Percentiles rank a stretch among this genome's conserved stretches.
These are phyloP conservation scores for Citrus inodora DNA, from an alignment of 345 rosid genomes.

Conservation along the genomic window DNA sequence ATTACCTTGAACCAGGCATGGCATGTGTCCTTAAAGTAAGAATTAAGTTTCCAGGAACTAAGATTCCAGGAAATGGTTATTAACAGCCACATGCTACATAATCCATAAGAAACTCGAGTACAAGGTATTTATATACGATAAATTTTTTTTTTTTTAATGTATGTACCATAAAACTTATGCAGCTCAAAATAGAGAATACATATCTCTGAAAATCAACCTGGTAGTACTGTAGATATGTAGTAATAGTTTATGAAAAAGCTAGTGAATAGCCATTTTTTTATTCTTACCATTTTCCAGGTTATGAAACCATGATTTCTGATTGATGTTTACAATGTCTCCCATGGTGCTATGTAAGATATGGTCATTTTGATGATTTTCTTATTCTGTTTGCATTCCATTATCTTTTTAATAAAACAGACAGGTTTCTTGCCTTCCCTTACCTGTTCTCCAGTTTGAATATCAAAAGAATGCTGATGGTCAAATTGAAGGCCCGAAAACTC, in stretches of 20 bases:
- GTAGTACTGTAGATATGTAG: not conserved
- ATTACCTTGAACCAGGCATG: not conserved
- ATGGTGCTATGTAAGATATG: not conserved
- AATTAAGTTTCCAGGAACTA: not conserved
- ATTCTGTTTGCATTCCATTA: not conserved
- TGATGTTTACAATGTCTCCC: not conserved
- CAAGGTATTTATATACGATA: not conserved
- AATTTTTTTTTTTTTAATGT: not conserved
- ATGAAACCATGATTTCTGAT: not conserved
- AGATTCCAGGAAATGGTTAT: not conserved
- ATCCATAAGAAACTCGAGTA: not conserved
- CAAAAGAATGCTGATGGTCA: slow-evolving; percentile 73
- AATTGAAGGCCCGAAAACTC: slow-evolving; percentile 85
- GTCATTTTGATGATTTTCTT: not conserved
- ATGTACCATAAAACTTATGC: not conserved
- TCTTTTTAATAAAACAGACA: not conserved
- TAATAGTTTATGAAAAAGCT: too few relatives aligned
- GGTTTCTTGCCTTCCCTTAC: slow-evolving; percentile 31
- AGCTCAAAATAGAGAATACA: not conserved
- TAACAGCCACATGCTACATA: not conserved
- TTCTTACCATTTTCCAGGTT: not conserved
- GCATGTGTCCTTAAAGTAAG: not conserved
- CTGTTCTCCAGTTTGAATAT: slow-evolving; percentile 95
- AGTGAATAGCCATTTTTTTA: too few relatives aligned
- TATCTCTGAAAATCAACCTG: not conserved